phyloP scores from a whole-genome alignment of 2,329 filamentous ascomycete species.

The Cladophialophora psammophila region DNA sequence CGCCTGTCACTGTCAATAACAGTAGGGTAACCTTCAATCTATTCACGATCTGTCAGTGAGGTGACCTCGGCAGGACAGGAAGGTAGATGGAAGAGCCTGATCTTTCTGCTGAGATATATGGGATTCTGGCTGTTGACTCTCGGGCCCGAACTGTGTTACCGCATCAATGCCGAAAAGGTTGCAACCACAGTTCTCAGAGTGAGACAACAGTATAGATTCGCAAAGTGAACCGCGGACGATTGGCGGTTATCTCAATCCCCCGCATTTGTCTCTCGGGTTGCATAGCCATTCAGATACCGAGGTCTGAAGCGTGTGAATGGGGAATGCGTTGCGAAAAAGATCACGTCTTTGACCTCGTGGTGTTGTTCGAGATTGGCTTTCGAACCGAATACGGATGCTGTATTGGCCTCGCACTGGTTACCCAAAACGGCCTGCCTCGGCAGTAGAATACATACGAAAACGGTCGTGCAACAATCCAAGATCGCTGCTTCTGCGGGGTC shows the following conservation, averaged over 20 bases:
- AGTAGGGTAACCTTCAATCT: background rate
- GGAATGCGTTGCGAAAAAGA: slow-evolving; percentile 6
- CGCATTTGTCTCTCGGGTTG: slow-evolving; percentile 4
- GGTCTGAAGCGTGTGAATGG: background rate
- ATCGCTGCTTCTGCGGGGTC: background rate
- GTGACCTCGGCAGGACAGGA: background rate
- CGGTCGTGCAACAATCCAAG: background rate
- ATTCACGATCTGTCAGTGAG: background rate
- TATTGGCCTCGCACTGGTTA: slow-evolving; percentile 1
- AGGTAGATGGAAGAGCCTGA: background rate
- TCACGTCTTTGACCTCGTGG: background rate
- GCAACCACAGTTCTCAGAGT: background rate
- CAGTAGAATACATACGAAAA: background rate
- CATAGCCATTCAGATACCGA: slow-evolving; percentile 7
- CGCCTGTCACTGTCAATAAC: background rate
- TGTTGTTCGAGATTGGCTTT: background rate
- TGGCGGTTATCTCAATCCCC: slow-evolving; percentile 12
- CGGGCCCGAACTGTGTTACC: background rate
- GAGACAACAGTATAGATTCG: background rate
- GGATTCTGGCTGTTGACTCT: background rate
- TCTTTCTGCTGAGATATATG: background rate
- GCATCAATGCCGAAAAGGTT: background rate
- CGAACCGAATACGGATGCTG: slow-evolving; percentile 4
- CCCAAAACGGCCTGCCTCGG: slow-evolving; percentile 15
- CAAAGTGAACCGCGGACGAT: slow-evolving; percentile 12